A percentile compares a stretch with the other conserved stretches of the same genome.
phyloP scores from a whole-genome alignment of 352 stramenopile species.

The Phytophthora pinifolia region DNA sequence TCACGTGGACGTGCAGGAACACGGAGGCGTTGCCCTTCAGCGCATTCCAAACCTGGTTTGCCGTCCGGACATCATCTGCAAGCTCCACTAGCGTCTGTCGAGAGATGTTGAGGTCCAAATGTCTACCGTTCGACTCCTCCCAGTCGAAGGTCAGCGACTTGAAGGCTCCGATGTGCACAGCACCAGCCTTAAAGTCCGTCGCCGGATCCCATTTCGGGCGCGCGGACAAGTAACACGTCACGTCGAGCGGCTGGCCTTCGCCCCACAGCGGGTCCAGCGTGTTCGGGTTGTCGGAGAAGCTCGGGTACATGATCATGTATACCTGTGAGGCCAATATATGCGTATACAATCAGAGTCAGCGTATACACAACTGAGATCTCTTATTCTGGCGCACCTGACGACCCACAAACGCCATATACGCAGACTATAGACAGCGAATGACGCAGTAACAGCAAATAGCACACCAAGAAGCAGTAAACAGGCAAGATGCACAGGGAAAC shows the following conservation, averaged over 20 bases:
- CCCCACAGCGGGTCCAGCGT: conserved; percentile 72
- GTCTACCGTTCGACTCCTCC: conserved; percentile 52
- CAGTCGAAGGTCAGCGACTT: conserved; percentile 66
- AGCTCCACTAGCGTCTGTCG: conserved; percentile 18
- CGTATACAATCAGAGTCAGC: not conserved
- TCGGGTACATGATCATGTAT: conserved; percentile 73
- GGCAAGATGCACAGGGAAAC: not conserved
- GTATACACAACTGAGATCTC: conserved; percentile 6
- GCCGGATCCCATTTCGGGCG: conserved; percentile 41
- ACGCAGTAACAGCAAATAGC: not conserved
- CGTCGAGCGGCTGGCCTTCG: conserved; percentile 53
- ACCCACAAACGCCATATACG: conserved; percentile 60
- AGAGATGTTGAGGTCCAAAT: conserved; percentile 58
- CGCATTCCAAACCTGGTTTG: conserved; percentile 34
- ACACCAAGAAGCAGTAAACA: not conserved
- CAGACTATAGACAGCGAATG: conserved; percentile 27
- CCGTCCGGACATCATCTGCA: conserved; percentile 5
- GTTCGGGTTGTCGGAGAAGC: conserved; percentile 42
- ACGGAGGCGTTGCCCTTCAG: conserved; percentile 58
- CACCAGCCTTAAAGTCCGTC: conserved; percentile 39
- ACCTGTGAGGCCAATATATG: conserved; percentile 35
- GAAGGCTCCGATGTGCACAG: conserved; percentile 53
- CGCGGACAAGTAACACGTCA: conserved; percentile 61
- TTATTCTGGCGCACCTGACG: conserved; percentile 36
- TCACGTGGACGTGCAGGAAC: conserved; percentile 76